Percentiles rank a stretch among this genome's conserved stretches.
Conservation (phyloP, 202 grass and related monocot genomes). For the Digitaria exilis region DNA sequence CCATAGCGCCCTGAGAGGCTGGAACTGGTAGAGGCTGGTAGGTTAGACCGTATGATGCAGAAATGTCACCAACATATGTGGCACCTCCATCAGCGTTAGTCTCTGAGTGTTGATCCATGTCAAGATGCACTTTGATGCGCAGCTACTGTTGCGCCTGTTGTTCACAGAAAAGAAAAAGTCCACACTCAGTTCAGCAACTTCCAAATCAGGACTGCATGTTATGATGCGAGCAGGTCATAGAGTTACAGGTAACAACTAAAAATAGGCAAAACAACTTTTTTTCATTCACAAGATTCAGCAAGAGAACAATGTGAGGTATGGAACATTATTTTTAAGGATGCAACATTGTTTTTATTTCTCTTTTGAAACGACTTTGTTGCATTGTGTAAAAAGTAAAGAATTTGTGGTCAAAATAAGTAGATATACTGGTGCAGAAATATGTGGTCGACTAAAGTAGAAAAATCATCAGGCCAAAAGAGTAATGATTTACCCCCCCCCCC, state of each 20-base stretch:
- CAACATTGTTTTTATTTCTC: neutral
- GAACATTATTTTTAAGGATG: too few species aligned
- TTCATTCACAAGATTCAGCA: neutral
- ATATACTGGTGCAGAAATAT: neutral
- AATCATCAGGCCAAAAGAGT: neutral
- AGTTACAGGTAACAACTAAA: neutral
- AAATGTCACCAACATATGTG: neutral
- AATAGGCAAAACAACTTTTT: neutral
- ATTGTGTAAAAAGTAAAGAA: neutral
- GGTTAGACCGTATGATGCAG: neutral
- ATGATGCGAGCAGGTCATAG: neutral
- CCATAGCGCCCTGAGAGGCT: conserved; percentile 35
- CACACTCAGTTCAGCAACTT: neutral
- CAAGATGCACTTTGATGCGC: conserved; percentile 10
- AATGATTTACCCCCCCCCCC: neutral
- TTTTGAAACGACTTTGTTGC: neutral
- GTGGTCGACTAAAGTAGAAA: neutral
- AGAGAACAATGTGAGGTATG: neutral
- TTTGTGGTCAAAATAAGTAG: neutral
- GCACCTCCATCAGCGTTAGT: conserved; percentile 33
- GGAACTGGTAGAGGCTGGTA: conserved; percentile 40
- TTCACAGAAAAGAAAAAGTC: neutral
- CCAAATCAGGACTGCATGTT: neutral
- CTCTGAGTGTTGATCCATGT: conserved; percentile 63
- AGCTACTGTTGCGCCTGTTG: conserved; percentile 6